Percentiles rank a stretch among this genome's conserved stretches.
These are phyloP conservation scores for Trichomonascaceae sp. DNA, from an alignment of 1,139 yeast species.

Conservation along the genomic window DNA sequence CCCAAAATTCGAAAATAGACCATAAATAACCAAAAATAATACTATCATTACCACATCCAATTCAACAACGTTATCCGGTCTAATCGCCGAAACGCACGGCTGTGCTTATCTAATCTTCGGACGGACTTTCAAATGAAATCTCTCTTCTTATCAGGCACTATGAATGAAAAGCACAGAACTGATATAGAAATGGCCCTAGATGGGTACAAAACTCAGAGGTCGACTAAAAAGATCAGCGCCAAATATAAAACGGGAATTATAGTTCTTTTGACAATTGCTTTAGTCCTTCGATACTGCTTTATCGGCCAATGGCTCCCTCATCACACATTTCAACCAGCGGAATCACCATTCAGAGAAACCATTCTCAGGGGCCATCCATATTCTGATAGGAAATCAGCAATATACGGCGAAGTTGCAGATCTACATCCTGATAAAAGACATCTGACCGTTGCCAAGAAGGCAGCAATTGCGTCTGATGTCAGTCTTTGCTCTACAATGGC, in stretches of 20 bases:
- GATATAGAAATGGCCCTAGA: not conserved
- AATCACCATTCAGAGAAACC: not conserved
- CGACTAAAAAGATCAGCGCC: not conserved
- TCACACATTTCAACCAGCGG: not conserved
- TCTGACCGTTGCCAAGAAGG: conserved; percentile 28
- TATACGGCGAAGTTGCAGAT: conserved; percentile 5
- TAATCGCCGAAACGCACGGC: not conserved
- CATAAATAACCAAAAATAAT: not conserved
- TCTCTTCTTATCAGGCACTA: not conserved
- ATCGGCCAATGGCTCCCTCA: not conserved
- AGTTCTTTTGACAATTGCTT: not conserved
- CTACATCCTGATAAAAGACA: conserved; percentile 33
- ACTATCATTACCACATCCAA: too few relatives aligned
- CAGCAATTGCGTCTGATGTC: conserved; percentile 72
- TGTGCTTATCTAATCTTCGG: not conserved
- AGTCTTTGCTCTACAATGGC: conserved; percentile 69
- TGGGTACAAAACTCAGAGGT: not conserved
- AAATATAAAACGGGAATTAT: not conserved
- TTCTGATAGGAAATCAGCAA: not conserved
- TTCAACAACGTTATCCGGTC: not conserved
- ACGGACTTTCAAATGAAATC: not conserved
- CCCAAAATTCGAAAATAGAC: not conserved
- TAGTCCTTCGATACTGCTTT: not conserved
- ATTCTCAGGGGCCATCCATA: not conserved
- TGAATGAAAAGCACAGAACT: not conserved